Base-by-base conservation (phyloP, 306 rosid species). In the Castanospermum australe region DNA sequence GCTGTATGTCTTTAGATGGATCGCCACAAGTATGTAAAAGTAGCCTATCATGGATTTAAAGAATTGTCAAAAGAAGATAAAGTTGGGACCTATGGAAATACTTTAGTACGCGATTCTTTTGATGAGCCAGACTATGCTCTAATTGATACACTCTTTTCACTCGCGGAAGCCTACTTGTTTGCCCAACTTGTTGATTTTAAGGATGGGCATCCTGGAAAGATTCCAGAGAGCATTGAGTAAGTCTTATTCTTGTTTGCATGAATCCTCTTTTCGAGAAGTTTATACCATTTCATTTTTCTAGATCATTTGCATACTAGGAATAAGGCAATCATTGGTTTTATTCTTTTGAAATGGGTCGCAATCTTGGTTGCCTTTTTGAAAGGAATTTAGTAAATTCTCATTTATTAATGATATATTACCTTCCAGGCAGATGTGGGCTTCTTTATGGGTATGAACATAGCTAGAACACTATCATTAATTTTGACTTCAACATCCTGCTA, bases 21-120 rank as follows among this genome's bases (percentile, higher is more conserved):
- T 83, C 93, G 99, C n/a, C 99, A 95, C 87, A 95, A 95, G 86
- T 95, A 95, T 85, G 99, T 95, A 73, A 95, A 93, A 89, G 94
- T 95, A 48, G 98, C 99, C 64, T 95, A 95, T 84, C 99, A 95
- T 86, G 99, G 98, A 79, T 95, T 93, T 78, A 87, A 83, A 55
- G 98, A 93, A 81, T 67, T 95, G 86, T 91, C 98, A 6, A 95
- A 95, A 90, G 99, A 87, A 85, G 96, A 90, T 75, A 95, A 95
- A 91, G 96, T 95, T 78, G 83, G 81, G 83, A 91, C 92, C 78
- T 95, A 95, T 18, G 97, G 99, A 48, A 93, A 87, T 85, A 91
- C 99, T 70, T 86, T 95, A 70, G 77, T 91, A 30, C 90, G 98
- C 45, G 92, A 95, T 83, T 92, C 98, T 52, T 95, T 95, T 76